These are phyloP conservation scores for Hypoxylon sp. DNA, from an alignment of 2,329 filamentous ascomycete species.

Conservation along the genomic window DNA sequence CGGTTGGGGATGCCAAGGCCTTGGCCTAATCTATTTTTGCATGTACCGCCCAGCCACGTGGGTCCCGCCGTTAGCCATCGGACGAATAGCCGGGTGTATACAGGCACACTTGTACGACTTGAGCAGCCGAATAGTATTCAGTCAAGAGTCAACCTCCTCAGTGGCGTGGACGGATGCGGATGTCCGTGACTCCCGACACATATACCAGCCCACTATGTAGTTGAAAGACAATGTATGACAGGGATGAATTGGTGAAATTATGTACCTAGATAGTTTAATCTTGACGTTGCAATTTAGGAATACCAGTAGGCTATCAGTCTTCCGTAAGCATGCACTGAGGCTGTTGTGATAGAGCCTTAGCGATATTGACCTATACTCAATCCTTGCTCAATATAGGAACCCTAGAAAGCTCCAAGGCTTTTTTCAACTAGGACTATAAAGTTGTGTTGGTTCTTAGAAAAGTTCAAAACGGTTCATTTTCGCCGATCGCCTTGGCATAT, in stretches of 20 bases:
- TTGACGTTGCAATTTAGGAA: conserved; percentile 3
- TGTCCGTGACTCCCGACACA: not conserved
- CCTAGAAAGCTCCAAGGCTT: not conserved
- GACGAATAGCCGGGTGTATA: conserved; percentile 5
- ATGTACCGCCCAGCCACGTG: conserved; percentile 22
- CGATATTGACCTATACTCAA: not conserved
- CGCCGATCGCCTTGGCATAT: not conserved
- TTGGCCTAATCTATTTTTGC: conserved; percentile 39
- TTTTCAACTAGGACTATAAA: not conserved
- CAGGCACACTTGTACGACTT: not conserved
- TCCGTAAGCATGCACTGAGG: not conserved
- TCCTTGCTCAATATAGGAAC: conserved; percentile 3
- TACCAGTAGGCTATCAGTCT: not conserved
- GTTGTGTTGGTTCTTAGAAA: not conserved
- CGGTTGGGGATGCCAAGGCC: conserved; percentile 39
- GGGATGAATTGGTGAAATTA: not conserved
- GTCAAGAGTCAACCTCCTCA: conserved; percentile 1
- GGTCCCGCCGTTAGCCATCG: conserved; percentile 3
- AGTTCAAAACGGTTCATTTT: not conserved
- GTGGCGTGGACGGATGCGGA: conserved; percentile 3
- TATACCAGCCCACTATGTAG: not conserved
- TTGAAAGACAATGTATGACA: conserved; percentile 1
- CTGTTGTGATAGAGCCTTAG: not conserved
- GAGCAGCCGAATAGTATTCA: conserved; percentile 1
- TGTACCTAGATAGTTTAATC: not conserved